Conservation (phyloP, 1,284 basidiomycete species). For the Leccinum solheimii region DNA sequence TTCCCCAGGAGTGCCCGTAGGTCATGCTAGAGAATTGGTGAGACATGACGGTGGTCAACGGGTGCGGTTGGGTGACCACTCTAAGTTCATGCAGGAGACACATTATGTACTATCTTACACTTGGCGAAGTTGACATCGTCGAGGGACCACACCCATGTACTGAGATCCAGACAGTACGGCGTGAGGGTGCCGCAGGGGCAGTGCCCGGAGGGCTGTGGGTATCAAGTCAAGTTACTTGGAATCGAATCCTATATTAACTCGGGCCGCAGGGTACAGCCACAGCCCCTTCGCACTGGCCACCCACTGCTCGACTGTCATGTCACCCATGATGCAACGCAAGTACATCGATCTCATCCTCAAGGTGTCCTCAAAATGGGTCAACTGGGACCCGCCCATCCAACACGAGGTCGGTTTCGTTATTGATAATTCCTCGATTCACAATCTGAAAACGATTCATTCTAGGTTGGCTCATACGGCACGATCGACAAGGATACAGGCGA, state of each 20-base stretch:
- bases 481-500: conserved; percentile 26
- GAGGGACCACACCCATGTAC: no score
- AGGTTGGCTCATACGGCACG: conserved; percentile 31
- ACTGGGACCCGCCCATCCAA: conserved; percentile 28
- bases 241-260: no score
- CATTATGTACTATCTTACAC: no score
- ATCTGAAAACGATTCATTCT: neutral
- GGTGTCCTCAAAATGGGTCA: conserved; percentile 29
- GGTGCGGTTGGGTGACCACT: no score
- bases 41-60: no score
- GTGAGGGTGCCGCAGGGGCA: no score
- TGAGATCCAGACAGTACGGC: neutral
- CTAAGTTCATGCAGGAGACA: no score
- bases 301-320: conserved; percentile 6
- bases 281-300: neutral
- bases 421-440: neutral
- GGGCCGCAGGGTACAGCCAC: neutral
- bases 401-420: conserved; percentile 16
- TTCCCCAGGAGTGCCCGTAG: no score
- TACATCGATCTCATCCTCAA: conserved; percentile 29
- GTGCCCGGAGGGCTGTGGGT: no score
- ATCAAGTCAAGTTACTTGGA: no score
- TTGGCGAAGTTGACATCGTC: no score
- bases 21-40: no score
- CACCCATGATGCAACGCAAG: conserved; percentile 21